A percentile compares a stretch with the other conserved stretches of the same genome.
phyloP scores from a whole-genome alignment of 2,329 filamentous ascomycete genomes.

The Diplodia sapinea region DNA sequence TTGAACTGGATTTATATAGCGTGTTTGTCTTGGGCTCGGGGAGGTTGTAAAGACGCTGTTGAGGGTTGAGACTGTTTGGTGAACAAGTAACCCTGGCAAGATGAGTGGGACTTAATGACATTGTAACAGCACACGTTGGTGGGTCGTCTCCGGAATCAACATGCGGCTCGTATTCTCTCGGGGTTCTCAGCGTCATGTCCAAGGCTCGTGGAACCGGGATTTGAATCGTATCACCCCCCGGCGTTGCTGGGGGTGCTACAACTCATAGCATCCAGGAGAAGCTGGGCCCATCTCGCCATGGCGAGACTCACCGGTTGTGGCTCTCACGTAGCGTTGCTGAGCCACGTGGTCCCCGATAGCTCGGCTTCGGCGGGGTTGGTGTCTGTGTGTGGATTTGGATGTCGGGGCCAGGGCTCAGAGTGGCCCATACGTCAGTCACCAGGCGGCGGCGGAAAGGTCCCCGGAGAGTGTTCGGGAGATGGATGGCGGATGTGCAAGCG shows the following conservation, averaged over 20 bases:
- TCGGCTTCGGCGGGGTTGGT: slow-evolving; percentile 9
- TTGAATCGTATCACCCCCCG: neutral
- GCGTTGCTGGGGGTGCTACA: neutral
- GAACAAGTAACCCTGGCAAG: neutral
- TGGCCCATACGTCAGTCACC: slow-evolving; percentile 26
- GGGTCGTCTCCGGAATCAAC: neutral
- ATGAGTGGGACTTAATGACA: neutral
- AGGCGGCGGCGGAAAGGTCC: neutral
- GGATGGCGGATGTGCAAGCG: neutral
- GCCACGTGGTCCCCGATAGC: slow-evolving; percentile 8
- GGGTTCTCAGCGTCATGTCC: neutral
- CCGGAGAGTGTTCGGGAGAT: slow-evolving; percentile 14
- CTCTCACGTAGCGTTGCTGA: neutral
- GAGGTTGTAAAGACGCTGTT: neutral
- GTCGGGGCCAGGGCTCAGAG: slow-evolving; percentile 9
- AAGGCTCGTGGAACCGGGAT: neutral
- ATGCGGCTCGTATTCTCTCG: neutral
- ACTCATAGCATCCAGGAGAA: neutral
- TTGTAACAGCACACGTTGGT: neutral
- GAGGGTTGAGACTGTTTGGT: neutral
- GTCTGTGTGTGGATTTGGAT: neutral
- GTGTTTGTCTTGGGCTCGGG: neutral
- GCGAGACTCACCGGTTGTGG: neutral
- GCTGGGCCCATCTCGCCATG: neutral
- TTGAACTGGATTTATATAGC: neutral